A percentile compares a stretch with the other conserved stretches of the same genome.
Evolutionary conservation across 345 rosid species (phyloP).

Genomic region (Citrus sp.): DNA sequence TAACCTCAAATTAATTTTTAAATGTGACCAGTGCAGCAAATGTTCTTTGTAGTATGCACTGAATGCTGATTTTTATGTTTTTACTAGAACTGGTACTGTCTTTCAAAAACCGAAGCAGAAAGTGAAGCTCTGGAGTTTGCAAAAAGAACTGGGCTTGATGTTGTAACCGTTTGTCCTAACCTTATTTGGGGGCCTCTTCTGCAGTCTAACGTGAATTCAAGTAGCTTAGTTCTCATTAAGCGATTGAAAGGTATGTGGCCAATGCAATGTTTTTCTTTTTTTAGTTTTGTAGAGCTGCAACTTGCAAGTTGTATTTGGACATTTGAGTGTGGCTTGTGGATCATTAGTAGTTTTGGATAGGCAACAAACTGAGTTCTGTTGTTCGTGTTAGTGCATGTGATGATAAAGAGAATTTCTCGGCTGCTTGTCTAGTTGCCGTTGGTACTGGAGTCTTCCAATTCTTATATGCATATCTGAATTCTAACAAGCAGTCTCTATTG

Average conservation of each 20-base stretch:
- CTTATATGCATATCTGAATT: background rate
- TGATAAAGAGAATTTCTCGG: background rate
- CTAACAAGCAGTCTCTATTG: background rate
- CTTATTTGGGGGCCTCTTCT: slow-evolving; percentile 53
- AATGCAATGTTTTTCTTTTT: too few relatives aligned
- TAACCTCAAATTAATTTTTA: background rate
- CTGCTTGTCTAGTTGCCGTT: background rate
- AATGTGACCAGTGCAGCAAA: background rate
- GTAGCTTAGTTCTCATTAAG: slow-evolving; percentile 43
- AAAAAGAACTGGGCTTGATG: slow-evolving; percentile 46
- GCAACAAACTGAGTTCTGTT: background rate
- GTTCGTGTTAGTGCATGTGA: background rate
- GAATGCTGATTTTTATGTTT: slow-evolving; percentile 2
- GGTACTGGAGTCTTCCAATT: background rate
- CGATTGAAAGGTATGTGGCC: slow-evolving; percentile 48
- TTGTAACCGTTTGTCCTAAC: slow-evolving; percentile 55
- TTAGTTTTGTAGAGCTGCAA: background rate
- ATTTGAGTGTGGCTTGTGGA: background rate
- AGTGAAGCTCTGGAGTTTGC: slow-evolving; percentile 64
- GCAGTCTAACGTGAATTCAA: slow-evolving; percentile 51
- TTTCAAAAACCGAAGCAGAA: slow-evolving; percentile 33
- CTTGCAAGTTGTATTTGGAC: background rate
- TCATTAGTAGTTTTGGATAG: background rate
- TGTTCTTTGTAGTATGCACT: background rate
- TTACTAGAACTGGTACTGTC: slow-evolving; percentile 61